Conservation (phyloP, 805 yeast genomes). For the Schwanniomyces vanrijiae region DNA sequence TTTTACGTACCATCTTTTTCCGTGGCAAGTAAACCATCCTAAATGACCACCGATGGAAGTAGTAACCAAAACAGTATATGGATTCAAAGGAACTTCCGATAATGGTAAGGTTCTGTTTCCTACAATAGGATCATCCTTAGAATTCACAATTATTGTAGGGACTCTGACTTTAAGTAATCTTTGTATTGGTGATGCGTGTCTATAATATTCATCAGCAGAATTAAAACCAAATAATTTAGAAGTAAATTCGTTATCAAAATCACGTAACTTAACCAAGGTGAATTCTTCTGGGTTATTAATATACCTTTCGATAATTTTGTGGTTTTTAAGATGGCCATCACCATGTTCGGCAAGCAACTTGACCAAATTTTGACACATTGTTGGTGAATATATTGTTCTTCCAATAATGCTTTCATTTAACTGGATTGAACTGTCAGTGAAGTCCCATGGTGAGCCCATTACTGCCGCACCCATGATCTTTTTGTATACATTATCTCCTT, state of each 20-base stretch:
- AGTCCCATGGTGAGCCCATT: slow-evolving; percentile 74
- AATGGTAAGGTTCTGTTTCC: slow-evolving; percentile 53
- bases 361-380: slow-evolving; percentile 40
- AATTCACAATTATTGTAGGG: slow-evolving; percentile 60
- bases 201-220: slow-evolving; percentile 60
- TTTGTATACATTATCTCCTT: slow-evolving; percentile 44
- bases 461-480: slow-evolving; percentile 58
- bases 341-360: slow-evolving; percentile 30
- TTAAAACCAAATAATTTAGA: slow-evolving; percentile 63
- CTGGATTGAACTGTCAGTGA: slow-evolving; percentile 52
- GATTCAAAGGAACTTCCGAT: slow-evolving; percentile 51
- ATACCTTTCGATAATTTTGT: slow-evolving; percentile 25
- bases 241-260: slow-evolving; percentile 65
- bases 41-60: slow-evolving; percentile 75
- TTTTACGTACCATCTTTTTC: slow-evolving; percentile 39
- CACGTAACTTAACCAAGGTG: slow-evolving; percentile 40
- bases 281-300: slow-evolving; percentile 28
- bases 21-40: slow-evolving; percentile 43
- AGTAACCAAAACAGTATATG: slow-evolving; percentile 55
- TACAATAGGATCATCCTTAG: slow-evolving; percentile 69
- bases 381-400: slow-evolving; percentile 39
- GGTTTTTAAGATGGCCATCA: slow-evolving; percentile 23
- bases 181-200: slow-evolving; percentile 62
- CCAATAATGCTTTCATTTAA: slow-evolving; percentile 43
- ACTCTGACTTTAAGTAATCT: slow-evolving; percentile 56